phyloP scores from a whole-genome alignment of 2,329 filamentous ascomycete species.

The Aspergillus bombycis region DNA sequence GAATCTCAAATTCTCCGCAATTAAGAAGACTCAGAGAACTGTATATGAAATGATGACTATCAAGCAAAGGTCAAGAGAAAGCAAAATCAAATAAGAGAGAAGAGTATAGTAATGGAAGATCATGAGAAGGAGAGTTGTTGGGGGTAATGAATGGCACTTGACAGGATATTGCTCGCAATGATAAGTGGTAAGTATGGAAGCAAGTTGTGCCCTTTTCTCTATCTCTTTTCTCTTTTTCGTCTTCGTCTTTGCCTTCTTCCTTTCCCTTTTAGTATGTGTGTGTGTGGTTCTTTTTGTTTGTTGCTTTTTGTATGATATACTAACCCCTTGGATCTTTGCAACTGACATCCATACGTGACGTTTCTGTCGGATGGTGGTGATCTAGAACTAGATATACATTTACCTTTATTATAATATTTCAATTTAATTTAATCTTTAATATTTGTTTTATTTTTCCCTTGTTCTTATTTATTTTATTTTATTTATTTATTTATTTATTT shows the following conservation, averaged over 20 bases:
- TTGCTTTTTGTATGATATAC: slow-evolving; percentile 1
- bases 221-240: background rate
- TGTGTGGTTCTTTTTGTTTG: background rate
- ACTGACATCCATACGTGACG: background rate
- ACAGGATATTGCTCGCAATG: background rate
- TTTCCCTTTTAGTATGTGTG: background rate
- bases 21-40: slow-evolving; percentile 8
- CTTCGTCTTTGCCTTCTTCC: background rate
- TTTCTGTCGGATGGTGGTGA: slow-evolving; percentile 22
- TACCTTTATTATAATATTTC: background rate
- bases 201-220: background rate
- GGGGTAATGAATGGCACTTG: background rate
- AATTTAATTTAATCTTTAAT: slow-evolving; percentile 1
- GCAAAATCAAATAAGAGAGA: background rate
- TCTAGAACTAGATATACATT: slow-evolving; percentile 35
- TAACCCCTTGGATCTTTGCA: background rate
- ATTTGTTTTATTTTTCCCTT: background rate
- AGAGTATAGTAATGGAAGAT: background rate
- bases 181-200: background rate
- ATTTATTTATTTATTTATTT: background rate
- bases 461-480: background rate
- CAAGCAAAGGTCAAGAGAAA: background rate
- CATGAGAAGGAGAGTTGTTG: background rate
- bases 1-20: background rate
- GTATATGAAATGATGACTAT: slow-evolving; percentile 10